Evolutionary conservation across 2,329 filamentous ascomycete species (phyloP), one percentile per base, ranked within the genome.

Genomic region (Sclerotinia spermophila): DNA sequence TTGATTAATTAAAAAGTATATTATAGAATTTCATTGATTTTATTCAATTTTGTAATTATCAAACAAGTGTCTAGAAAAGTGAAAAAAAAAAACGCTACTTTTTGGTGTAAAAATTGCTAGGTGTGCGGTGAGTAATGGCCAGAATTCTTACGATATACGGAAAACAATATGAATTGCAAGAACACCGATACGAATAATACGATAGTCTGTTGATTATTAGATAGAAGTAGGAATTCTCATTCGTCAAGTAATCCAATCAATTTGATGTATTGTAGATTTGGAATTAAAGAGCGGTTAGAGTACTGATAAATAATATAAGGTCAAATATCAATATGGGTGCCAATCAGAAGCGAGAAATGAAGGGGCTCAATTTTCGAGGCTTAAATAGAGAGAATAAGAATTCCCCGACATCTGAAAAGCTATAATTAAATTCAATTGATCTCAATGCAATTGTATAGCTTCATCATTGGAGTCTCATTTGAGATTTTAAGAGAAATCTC

Each of bases 311-410:
- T 17, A 17, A 13, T n/a, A 11, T 15, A n/a, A 53, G 48, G n/a
- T n/a, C n/a, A n/a, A n/a, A n/a, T 53, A n/a, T 56, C 13, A 11
- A 35, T 35, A 3, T 17, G 24, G 11, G 24, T 3, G n/a, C 60
- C 42, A 62, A 62, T 62, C 27, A 45, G 60, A 62, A 62, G 60
- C 60, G 60, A 62, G 27, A 45, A 27, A 62, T 62, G 60, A 62
- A 62, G 60, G 60, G 42, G 60, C 7, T n/a, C 21, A 11, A 33
- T 24, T 30, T 33, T 33, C 6, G 27, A 62, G 27, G 13, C 13
- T 42, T 60, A n/a, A 5, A 17, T 27, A 42, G 15, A 53, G 13
- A 53, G 27, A 7, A 42, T 19, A 27, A 30, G 17, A 8, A 6
- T n/a, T 27, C 17, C 13, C 27, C 48, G 11, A 27, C n/a, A 17